Evolutionary conservation across 495 filamentous ascomycete genomes (phyloP), one percentile per base, ranked within the genome.

Genomic region (Hypoxylon perforatum): DNA sequence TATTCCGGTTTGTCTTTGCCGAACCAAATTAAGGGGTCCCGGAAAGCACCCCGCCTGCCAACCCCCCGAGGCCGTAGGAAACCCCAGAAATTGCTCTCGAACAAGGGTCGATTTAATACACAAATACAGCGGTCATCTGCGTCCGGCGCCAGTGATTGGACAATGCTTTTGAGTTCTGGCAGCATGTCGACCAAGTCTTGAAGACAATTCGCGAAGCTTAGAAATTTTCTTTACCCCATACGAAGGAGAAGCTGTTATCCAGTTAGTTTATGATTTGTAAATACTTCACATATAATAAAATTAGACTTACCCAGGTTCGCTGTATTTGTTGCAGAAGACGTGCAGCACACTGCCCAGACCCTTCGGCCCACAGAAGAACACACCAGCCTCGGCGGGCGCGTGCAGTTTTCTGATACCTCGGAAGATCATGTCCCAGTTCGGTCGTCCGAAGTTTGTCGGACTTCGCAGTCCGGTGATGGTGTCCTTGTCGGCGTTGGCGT

Each of bases 341-440:
- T 92, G 90, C 57, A 92, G 73, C 63, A 82, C 74, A 71, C 86
- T 89, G 23, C 90, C 90, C 47, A 92, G 76, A 7, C 83, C 83
- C 77, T 91, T 91, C 36, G 90, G 90, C 4, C 90, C 90, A 76
- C 90, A 92, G 78, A 92, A 92, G 79, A 92, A 92, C 12, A 92
- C 90, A 71, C 90, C 90, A 9, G 88, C 89, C 77, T 92, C 90
- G n/a, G 84, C 84, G 4, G 81, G 90, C 74, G 69, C 74, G 63
- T 93, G 91, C 23, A 92, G 87, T 69, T 91, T 89, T 59, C 90
- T 77, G 73, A 92, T 90, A 51, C 86, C 87, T 63, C 88, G 82
- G 75, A 92, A 92, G 54, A 92, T 87, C 81, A 88, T 91, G 64
- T 92, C 90, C 90, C 90, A 92, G 68, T 92, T 91, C 6, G 90